These are phyloP conservation scores for Scenedesmus sp. DNA, from an alignment of 163 green algal genomes.

Conservation along the genomic window DNA sequence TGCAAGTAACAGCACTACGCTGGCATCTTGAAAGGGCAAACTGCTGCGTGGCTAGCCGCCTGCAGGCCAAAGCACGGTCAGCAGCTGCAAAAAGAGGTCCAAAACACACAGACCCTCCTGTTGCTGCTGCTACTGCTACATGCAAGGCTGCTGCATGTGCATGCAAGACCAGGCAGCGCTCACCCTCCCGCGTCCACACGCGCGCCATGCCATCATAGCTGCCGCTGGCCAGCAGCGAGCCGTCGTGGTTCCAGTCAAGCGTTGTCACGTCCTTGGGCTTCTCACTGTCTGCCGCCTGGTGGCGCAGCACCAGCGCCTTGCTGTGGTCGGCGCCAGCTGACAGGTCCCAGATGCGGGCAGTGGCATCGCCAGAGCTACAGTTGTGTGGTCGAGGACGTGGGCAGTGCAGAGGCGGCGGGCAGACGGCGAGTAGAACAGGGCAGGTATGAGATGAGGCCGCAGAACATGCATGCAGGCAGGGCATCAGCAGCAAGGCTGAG, in stretches of 20 bases:
- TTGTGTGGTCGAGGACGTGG: background rate
- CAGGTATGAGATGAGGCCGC: too few species aligned
- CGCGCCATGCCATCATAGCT: constrained; percentile 87
- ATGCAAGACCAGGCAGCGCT: background rate
- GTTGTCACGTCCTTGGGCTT: constrained; percentile 91
- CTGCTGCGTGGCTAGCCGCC: too few species aligned
- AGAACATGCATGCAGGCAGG: background rate
- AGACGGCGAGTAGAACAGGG: too few species aligned
- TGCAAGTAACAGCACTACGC: background rate
- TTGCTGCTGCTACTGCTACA: background rate
- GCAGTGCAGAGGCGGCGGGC: background rate
- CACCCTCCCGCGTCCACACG: constrained; percentile 86
- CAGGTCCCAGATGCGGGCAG: constrained; percentile 90
- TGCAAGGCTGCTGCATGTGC: background rate
- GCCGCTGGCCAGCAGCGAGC: constrained; percentile 87
- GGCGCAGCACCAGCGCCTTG: constrained; percentile 73
- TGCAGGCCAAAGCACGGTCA: too few species aligned
- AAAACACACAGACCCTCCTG: too few species aligned
- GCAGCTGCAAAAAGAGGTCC: too few species aligned
- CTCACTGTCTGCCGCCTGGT: constrained; percentile 57
- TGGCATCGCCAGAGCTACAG: constrained; percentile 83
- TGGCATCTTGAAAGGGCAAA: background rate
- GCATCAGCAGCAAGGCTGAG: background rate
- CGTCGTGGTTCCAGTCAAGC: constrained; percentile 91
- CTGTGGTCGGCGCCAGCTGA: constrained; percentile 45